Evolutionary conservation across 2,329 filamentous ascomycete species (phyloP), one percentile per base, ranked within the genome.

Genomic region (Cadophora gregata): DNA sequence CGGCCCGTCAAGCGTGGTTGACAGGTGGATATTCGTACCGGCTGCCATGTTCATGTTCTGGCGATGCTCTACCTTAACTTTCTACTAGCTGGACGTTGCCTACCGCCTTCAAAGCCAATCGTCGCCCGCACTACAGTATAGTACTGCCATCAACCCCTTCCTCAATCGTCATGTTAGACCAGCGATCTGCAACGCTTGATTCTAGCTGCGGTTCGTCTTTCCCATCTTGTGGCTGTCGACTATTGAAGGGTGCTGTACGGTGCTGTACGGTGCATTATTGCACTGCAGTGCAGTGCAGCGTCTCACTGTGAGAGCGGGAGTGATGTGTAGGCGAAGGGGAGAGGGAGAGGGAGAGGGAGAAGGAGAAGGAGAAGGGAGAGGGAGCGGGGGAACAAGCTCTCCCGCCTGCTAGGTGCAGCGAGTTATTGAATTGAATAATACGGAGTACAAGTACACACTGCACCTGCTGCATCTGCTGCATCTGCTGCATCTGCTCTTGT

Each of bases 1-100:
- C 71, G 69, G 69, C 59, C 70, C 69, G 70, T 69, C 38, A 53
- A 68, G 67, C 69, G 69, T 71, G 65, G 66, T 67, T 72, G 70
- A 71, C 69, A 72, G 62, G 60, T 67, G 68, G 68, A 61, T 66
- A 66, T 60, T 67, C 63, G 66, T 63, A 67, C 67, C 67, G 69
- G 66, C 33, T 66, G 45, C 58, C 65, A 68, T 62, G 51, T 71
- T 72, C 65, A 68, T 62, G 51, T 71, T 72, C 69, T 68, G 69
- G 67, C 67, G 70, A 50, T n/a, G 25, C 63, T 65, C 62, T 70
- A 65, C 63, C 64, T 60, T 70, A 65, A 62, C 27, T 51, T 51
- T 16, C 12, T 31, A 50, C 42, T 59, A 58, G 56, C 53, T 48
- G 19, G n/a, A 47, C 48, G 4, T 53, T 24, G 48, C 48, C 47